Base-by-base conservation (phyloP, 2,329 filamentous ascomycete species). In the Trichoderma sp. region DNA sequence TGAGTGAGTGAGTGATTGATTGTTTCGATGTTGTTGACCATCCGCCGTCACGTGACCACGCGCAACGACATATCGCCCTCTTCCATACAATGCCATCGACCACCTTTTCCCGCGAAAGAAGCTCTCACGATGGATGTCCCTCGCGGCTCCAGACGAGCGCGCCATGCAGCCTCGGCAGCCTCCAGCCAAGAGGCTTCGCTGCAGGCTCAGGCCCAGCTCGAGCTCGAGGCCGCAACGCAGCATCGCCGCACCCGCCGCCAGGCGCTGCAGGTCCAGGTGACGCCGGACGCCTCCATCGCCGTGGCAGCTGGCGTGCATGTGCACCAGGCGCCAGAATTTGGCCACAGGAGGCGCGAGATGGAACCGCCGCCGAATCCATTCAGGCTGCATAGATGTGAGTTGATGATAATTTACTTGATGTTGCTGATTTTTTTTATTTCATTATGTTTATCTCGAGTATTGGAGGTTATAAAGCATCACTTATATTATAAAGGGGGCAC, bases 371-470 rank as follows among this genome's bases (percentile, higher is more conserved):
- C 79, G 51, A 80, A 82, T 76, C 81, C 81, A 0, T 82, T 82
- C 73, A 80, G 81, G 21, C 75, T 82, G 3, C 80, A 82, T 66
- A 77, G 80, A 74, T 78, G 81, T 82, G 72, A 81, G 81, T 34
- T 32, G 18, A 18, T 26, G 18, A 24, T 24, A 21, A 14, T 14
- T 53, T 53, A 6, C 47, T 53, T 24, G 9, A 24, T 53, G 47
- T 14, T 53, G 4, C 1, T 14, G 15, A 8, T 43, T n/a, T 43
- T 43, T 0, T 43, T 43, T n/a, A n/a, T n/a, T n/a, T n/a, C n/a
- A 8, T 43, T n/a, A n/a, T 43, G 0, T 43, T 43, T n/a, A 21
- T 21, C 9, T 21, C 4, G 43, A 5, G 43, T 12, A 18, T 51
- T 21, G 43, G 43, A 47, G 43, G 43, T n/a, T 47, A 21, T 47